These are phyloP conservation scores for Periconia macrospinosa DNA, from an alignment of 2,329 filamentous ascomycete species.

Conservation along the genomic window DNA sequence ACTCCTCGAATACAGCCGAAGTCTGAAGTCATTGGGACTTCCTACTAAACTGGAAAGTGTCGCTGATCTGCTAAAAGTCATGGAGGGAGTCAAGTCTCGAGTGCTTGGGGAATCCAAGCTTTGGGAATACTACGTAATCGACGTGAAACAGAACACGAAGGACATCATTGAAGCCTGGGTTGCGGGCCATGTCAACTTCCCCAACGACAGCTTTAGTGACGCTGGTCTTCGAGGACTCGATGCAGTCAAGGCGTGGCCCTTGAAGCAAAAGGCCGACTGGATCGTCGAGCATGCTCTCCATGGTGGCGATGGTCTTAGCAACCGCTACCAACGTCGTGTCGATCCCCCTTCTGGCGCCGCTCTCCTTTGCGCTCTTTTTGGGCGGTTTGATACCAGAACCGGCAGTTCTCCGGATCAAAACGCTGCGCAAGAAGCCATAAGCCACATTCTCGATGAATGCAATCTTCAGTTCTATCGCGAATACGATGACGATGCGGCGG, in stretches of 20 bases:
- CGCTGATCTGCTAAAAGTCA: slow-evolving; percentile 77
- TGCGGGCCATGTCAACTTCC: slow-evolving; percentile 58
- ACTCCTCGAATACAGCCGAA: slow-evolving; percentile 65
- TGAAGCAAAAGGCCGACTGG: slow-evolving; percentile 65
- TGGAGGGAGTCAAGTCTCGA: slow-evolving; percentile 79
- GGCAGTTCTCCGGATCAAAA: slow-evolving; percentile 54
- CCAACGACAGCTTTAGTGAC: slow-evolving; percentile 55
- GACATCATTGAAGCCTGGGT: slow-evolving; percentile 73
- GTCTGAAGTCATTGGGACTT: slow-evolving; percentile 68
- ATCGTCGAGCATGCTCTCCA: slow-evolving; percentile 69
- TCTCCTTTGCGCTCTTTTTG: slow-evolving; percentile 68
- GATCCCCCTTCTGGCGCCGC: slow-evolving; percentile 72
- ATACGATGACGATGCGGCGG: slow-evolving; percentile 80
- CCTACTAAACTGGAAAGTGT: slow-evolving; percentile 71
- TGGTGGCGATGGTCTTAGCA: slow-evolving; percentile 74
- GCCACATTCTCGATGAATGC: slow-evolving; percentile 73
- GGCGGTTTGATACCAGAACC: slow-evolving; percentile 62
- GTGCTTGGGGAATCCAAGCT: slow-evolving; percentile 77
- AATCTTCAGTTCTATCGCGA: slow-evolving; percentile 91
- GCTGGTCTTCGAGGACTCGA: slow-evolving; percentile 55
- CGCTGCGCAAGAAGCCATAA: slow-evolving; percentile 56
- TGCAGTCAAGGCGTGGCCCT: slow-evolving; percentile 56
- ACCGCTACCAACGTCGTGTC: slow-evolving; percentile 73
- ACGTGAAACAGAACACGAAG: slow-evolving; percentile 73
- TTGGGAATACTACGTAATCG: slow-evolving; percentile 91